Evolutionary conservation across 768 basidiomycete genomes (phyloP).

Genomic region (Sarcodon aspratus): DNA sequence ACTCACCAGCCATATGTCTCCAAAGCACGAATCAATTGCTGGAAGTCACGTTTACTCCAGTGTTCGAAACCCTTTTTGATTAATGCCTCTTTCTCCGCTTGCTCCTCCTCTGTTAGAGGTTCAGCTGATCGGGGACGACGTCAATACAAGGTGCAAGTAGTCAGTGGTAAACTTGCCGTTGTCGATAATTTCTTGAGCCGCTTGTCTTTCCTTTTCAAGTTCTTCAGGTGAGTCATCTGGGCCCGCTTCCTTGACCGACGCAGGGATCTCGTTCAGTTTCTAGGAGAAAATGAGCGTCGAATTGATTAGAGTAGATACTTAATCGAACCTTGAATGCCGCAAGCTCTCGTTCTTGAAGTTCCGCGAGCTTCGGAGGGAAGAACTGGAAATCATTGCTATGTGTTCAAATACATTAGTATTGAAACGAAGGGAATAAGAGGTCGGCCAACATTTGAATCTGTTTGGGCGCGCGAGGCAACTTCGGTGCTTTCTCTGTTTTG

Average conservation of each 20-base stretch:
- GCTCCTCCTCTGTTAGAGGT: slow-evolving; percentile 82
- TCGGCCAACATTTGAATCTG: slow-evolving; percentile 64
- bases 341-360: slow-evolving; percentile 80
- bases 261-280: slow-evolving; percentile 58
- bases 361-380: slow-evolving; percentile 71
- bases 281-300: slow-evolving; percentile 13
- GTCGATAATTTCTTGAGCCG: slow-evolving; percentile 83
- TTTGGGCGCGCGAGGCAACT: slow-evolving; percentile 78
- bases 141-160: not conserved
- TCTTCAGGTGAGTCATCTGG: slow-evolving; percentile 75
- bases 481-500: slow-evolving; percentile 74
- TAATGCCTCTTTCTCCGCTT: slow-evolving; percentile 68
- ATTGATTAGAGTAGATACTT: slow-evolving; percentile 2
- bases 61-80: slow-evolving; percentile 73
- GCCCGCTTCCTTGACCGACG: slow-evolving; percentile 53
- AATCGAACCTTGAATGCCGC: slow-evolving; percentile 59
- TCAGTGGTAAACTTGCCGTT: slow-evolving; percentile 36
- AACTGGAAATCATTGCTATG: slow-evolving; percentile 93
- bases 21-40: slow-evolving; percentile 74
- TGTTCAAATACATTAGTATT: slow-evolving; percentile 1
- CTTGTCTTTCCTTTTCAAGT: slow-evolving; percentile 68
- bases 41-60: slow-evolving; percentile 92
- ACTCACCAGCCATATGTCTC: slow-evolving; percentile 70
- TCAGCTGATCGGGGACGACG: slow-evolving; percentile 43
- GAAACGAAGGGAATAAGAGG: not conserved